Evolutionary conservation across 805 yeast species (phyloP).

Genomic region (Candida piceae): DNA sequence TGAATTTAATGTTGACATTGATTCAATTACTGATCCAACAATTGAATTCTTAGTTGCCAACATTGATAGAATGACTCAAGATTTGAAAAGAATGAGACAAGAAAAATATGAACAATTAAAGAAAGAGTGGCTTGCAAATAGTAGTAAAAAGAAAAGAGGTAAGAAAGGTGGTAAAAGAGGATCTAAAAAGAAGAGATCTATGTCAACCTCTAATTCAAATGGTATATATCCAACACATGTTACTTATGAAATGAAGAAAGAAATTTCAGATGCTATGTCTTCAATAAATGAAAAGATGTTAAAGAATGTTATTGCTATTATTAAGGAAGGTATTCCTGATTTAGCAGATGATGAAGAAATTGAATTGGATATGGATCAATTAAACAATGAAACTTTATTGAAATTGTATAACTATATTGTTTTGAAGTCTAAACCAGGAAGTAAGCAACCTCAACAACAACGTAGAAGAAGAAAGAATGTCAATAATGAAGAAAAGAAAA

Average conservation of each 20-base stretch:
- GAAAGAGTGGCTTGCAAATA: slow-evolving; percentile 51
- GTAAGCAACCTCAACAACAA: slow-evolving; percentile 31
- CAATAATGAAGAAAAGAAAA: slow-evolving; percentile 64
- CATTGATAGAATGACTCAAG: slow-evolving; percentile 76
- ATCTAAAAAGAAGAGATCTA: slow-evolving; percentile 11
- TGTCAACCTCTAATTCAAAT: slow-evolving; percentile 9
- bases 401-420: slow-evolving; percentile 82
- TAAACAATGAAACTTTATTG: slow-evolving; percentile 77
- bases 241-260: slow-evolving; percentile 95
- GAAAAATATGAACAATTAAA: slow-evolving; percentile 65
- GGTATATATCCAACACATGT: slow-evolving; percentile 39
- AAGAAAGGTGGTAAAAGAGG: slow-evolving; percentile 29
- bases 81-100: slow-evolving; percentile 75
- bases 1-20: slow-evolving; percentile 54
- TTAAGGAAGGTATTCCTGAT: slow-evolving; percentile 71
- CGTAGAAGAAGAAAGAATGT: slow-evolving; percentile 43
- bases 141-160: slow-evolving; percentile 37
- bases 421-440: slow-evolving; percentile 29
- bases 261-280: slow-evolving; percentile 80
- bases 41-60: slow-evolving; percentile 86
- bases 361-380: slow-evolving; percentile 91
- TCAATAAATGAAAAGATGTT: slow-evolving; percentile 72
- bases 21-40: slow-evolving; percentile 79
- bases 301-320: slow-evolving; percentile 77
- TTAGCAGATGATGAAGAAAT: slow-evolving; percentile 82